These are phyloP conservation scores for Lichina pygmaea DNA, from an alignment of 495 filamentous ascomycete genomes.

Conservation along the genomic window DNA sequence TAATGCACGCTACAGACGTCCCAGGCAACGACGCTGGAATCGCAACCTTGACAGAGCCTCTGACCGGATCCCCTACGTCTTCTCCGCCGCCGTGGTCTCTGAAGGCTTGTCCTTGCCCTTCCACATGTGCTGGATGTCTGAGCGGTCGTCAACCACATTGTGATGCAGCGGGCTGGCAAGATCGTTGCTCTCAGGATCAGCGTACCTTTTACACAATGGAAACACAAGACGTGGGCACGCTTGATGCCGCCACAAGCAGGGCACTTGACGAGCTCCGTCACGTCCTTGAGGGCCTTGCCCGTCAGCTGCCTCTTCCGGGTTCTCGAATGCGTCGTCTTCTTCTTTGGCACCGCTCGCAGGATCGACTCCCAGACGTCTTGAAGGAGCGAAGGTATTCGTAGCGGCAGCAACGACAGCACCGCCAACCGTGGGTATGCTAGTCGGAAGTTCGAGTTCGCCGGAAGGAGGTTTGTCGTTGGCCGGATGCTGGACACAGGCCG, in stretches of 20 bases:
- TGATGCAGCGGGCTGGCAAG: background rate
- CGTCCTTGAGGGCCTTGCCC: constrained; percentile 78
- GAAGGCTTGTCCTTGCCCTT: constrained; percentile 1
- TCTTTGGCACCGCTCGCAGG: constrained; percentile 85
- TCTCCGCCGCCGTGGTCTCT: background rate
- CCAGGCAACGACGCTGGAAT: too few species aligned
- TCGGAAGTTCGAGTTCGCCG: too few species aligned
- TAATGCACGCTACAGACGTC: background rate
- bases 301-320: constrained; percentile 80
- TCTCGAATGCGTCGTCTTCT: constrained; percentile 95
- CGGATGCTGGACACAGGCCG: too few species aligned
- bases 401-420: constrained; percentile 25
- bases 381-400: constrained; percentile 30
- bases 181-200: background rate
- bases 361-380: constrained; percentile 75
- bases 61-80: background rate
- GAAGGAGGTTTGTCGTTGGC: too few species aligned
- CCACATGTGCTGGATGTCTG: constrained; percentile 16
- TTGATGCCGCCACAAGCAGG: constrained; percentile 71
- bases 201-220: constrained; percentile 50
- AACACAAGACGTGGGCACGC: constrained; percentile 64
- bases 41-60: too few species aligned
- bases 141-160: background rate
- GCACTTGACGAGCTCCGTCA: constrained; percentile 62
- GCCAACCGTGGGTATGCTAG: constrained; percentile 9